A percentile compares a stretch with the other conserved stretches of the same genome.
These are phyloP conservation scores for Claviceps paspali DNA, from an alignment of 2,329 filamentous ascomycete genomes.

Conservation along the genomic window DNA sequence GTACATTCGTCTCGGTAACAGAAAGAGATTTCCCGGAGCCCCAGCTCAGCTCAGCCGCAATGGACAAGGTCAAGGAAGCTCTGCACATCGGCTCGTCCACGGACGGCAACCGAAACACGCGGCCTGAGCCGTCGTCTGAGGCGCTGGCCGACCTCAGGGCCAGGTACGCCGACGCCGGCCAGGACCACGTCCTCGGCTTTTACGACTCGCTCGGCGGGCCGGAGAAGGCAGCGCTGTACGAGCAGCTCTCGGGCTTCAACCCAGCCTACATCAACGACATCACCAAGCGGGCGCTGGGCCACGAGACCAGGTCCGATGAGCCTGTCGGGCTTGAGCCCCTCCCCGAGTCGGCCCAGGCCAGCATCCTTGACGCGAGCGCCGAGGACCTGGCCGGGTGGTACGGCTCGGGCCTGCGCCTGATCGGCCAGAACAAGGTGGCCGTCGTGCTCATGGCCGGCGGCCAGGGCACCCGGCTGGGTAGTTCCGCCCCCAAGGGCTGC, in stretches of 20 bases:
- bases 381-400: slow-evolving; percentile 77
- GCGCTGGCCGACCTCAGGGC: slow-evolving; percentile 55
- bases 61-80: slow-evolving; percentile 29
- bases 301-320: slow-evolving; percentile 49
- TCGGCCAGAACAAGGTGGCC: slow-evolving; percentile 59
- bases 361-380: slow-evolving; percentile 74
- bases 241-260: slow-evolving; percentile 70
- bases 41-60: slow-evolving; percentile 16
- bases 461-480: slow-evolving; percentile 87
- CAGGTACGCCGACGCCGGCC: slow-evolving; percentile 62
- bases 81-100: slow-evolving; percentile 23
- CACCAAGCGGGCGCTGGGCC: slow-evolving; percentile 66
- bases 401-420: slow-evolving; percentile 62
- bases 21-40: too few relatives aligned
- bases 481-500: slow-evolving; percentile 92
- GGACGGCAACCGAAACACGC: slow-evolving; percentile 16
- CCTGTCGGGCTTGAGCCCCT: slow-evolving; percentile 62
- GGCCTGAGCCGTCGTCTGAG: slow-evolving; percentile 43
- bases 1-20: too few relatives aligned
- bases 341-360: slow-evolving; percentile 72
- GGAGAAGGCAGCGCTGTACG: slow-evolving; percentile 66
- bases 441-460: slow-evolving; percentile 96
- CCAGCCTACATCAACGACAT: slow-evolving; percentile 79
- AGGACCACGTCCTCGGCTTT: slow-evolving; percentile 63
- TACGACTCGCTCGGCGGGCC: slow-evolving; percentile 61